Evolutionary conservation across 495 filamentous ascomycete species (phyloP).

Genomic region (Evansstolkia leycettana): DNA sequence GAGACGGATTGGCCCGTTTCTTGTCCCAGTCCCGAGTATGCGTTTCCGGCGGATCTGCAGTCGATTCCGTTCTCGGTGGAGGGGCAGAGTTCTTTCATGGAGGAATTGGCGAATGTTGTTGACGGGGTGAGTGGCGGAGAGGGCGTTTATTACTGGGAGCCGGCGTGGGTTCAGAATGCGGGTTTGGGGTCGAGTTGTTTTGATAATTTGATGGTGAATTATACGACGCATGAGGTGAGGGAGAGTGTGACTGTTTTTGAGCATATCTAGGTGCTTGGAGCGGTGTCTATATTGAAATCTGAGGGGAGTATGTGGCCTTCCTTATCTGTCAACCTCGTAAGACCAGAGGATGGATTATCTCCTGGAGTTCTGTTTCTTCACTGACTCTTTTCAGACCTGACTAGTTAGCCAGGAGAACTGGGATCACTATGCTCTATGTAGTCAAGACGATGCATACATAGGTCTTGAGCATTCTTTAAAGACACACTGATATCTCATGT

Average conservation of each 20-base stretch:
- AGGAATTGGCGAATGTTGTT: constrained; percentile 41
- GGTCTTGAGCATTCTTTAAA: too few species aligned
- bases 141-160: constrained; percentile 63
- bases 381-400: too few species aligned
- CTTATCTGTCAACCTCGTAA: too few species aligned
- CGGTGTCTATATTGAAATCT: not conserved
- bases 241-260: constrained; percentile 21
- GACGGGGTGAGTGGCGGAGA: constrained; percentile 30
- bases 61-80: constrained; percentile 46
- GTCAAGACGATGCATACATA: too few species aligned
- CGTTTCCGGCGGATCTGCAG: constrained; percentile 45
- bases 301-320: not conserved
- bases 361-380: too few species aligned
- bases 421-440: too few species aligned
- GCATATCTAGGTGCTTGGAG: constrained; percentile 14
- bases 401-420: too few species aligned
- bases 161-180: constrained; percentile 54
- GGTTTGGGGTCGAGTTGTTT: constrained; percentile 42
- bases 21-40: constrained; percentile 39
- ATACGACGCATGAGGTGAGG: constrained; percentile 13
- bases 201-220: constrained; percentile 35
- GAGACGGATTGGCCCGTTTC: constrained; percentile 58
- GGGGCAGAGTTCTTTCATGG: constrained; percentile 47
- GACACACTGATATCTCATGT: too few species aligned
- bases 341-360: too few species aligned